Conservation (phyloP, 192 early-diverging fungal genomes). For the Entomortierella lignicola region DNA sequence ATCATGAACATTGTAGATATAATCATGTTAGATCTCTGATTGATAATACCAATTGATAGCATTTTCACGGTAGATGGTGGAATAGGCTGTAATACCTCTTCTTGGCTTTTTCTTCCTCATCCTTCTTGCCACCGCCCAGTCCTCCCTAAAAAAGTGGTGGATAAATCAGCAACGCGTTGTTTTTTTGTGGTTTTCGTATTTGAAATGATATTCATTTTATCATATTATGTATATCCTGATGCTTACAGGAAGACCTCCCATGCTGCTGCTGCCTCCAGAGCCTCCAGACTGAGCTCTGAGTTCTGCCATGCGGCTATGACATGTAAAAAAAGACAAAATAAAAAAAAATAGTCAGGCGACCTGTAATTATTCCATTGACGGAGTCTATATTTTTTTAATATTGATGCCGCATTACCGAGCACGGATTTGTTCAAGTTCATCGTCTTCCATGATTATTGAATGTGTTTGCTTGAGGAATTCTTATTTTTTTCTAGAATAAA, state of each 20-base stretch:
- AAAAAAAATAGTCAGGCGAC: not conserved
- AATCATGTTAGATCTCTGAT: not conserved
- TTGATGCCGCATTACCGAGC: slow-evolving; percentile 62
- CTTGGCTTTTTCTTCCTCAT: slow-evolving; percentile 78
- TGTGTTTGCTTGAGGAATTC: not conserved
- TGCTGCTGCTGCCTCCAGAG: slow-evolving; percentile 36
- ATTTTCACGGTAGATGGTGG: not conserved
- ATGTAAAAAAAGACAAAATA: not conserved
- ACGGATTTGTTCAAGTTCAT: slow-evolving; percentile 82
- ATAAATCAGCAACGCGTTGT: no score
- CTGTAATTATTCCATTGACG: not conserved
- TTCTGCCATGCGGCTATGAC: slow-evolving; percentile 55
- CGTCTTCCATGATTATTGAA: slow-evolving; percentile 71
- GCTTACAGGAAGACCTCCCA: slow-evolving; percentile 38
- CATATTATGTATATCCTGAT: no score
- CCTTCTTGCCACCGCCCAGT: slow-evolving; percentile 48
- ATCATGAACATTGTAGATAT: not conserved
- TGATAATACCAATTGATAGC: no score
- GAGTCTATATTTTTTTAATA: not conserved
- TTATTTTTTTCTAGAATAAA: not conserved
- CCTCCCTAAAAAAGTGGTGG: slow-evolving; percentile 52
- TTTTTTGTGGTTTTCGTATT: no score
- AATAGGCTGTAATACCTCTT: slow-evolving; percentile 58
- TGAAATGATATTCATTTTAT: no score
- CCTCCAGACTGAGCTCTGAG: slow-evolving; percentile 53